Evolutionary conservation across 495 filamentous ascomycete species (phyloP), one percentile per base, ranked within the genome.

Genomic region (Cenococcum geophilum): DNA sequence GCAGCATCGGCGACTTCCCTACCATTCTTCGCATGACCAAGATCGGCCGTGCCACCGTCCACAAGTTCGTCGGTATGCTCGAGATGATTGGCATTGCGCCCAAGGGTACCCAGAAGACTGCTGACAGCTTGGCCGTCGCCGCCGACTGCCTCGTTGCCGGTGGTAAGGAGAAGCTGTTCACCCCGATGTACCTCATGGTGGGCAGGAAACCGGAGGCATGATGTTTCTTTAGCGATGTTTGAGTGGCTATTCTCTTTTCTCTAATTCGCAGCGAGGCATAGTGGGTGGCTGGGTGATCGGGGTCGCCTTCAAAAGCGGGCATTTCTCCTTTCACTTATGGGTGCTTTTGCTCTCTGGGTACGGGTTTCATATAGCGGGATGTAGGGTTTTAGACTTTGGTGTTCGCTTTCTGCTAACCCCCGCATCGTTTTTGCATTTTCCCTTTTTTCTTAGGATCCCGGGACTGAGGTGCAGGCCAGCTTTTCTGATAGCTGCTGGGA

Each of bases 131-230:
- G 63, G 91, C 87, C 10, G 60, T 84, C 60, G 93, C 89, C 20
- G 93, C 83, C 23, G 95, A 97, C 73, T 88, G 84, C 63, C 79
- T 98, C 56, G 93, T 96, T 6, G 90, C 86, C 49, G 93, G 93
- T 76, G 93, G 84, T 40, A 86, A 88, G 80, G 83, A 90, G 81
- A 89, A 96, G 71, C 81, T 98, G 18, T 98, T 98, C 78, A 98
- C 93, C 0, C 93, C 93, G 40, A 98, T 98, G 93, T 97, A 97
- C 79, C 78, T 98, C 73, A 97, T 98, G 93, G 85, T 98, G 59
- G 93, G 83, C 40, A 83, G 91, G 76, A 98, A 98, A 79, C 89
- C 92, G 8, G 42, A 20, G 22, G 36, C 22, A 6, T 27, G 57
- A 58, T n/a, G 3, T 45, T 18, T 45, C 3, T 18, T 45, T 45